Base-by-base conservation (phyloP, 305 asterid genomes). In the Solanum hybrid region DNA sequence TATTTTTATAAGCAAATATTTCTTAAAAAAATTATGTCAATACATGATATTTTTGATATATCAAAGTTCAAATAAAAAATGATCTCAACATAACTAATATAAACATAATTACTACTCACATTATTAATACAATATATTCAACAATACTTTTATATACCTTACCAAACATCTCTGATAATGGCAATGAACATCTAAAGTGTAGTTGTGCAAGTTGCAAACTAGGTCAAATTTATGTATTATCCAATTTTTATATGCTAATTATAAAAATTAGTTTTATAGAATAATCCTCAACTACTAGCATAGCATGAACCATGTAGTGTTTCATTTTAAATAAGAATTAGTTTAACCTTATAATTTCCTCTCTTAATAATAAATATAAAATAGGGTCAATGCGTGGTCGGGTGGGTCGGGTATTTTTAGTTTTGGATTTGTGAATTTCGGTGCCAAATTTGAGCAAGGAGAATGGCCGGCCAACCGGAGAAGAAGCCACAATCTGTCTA, bases 401-500 rank as follows among this genome's bases (percentile, higher is more conserved):
- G 31, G 34, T 33, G 29, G 34, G 31, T 67, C 75, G 31, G 75
- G 29, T 26, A n/a, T n/a, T 6, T 37, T 7, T 37, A 11, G 33
- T 24, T 80, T n/a, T 80, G 8, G 7, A 22, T 3, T 80, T 40
- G 26, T 82, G 14, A 31, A 83, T 28, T 83, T 83, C 73, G 11
- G 73, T 16, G 37, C 39, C 39, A 83, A 28, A 46, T 83, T 46
- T 69, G 14, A 3, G 67, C 61, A 28, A 13, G 3, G 11, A 71
- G 11, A 5, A 89, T 91, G 92, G 86, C 89, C 14, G 20, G 40
- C 46, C 73, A 85, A 39, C 5, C 88, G 14, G 89, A 88, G 89
- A 84, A 84, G 88, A 86, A 37, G 26, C 86, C 89, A 14, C 40
- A 84, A 89, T 86, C 91, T 24, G 87, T 89, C 5, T 57, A 35